Base-by-base conservation (phyloP, 345 rosid genomes). In the Bruguiera sexangula region DNA sequence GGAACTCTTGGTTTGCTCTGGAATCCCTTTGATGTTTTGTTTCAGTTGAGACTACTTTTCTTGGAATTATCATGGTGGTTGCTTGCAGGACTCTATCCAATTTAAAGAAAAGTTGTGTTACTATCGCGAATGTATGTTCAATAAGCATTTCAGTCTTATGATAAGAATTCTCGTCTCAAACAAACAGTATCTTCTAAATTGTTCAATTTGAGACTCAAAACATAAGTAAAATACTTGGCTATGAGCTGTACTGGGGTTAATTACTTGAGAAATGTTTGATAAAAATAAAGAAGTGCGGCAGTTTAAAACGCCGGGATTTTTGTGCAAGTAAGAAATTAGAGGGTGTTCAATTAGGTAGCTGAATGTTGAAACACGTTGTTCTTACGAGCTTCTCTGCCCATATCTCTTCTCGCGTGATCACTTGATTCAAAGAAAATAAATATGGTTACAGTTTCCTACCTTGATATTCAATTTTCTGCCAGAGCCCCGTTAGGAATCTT, bases 391-490 rank as follows among this genome's bases (percentile, higher is more conserved):
- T 53, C 26, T 24, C 3, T 48, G 65, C 39, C 39, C 1, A 3
- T 51, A 6, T 64, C 71, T 50, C 22, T 21, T 9, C 15, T 5
- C 18, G n/a, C 52, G 66, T 65, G 48, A 26, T 19, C 50, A 61
- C 70, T 83, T 73, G 75, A 70, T 78, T 65, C 69, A 53, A 43
- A 34, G 62, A 54, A 39, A 75, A 31, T 31, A 53, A 68, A 50
- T 69, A 68, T 68, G n/a, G 73, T 54, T 62, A 73, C 73, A 68
- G 62, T 72, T 78, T 75, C 78, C 82, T 46, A 30, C 67, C 76
- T 21, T 5, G 19, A 31, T 63, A 65, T 64, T 73, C 55, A 63
- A 69, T 68, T 48, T 60, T 54, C 15, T 6, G 15, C 21, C 1
- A 11, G 20, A 20, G 39, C 20, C 11, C 56, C 60, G 4, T 19